These are phyloP conservation scores for Aspergillus sp. DNA, from an alignment of 2,329 filamentous ascomycete genomes.

Conservation along the genomic window DNA sequence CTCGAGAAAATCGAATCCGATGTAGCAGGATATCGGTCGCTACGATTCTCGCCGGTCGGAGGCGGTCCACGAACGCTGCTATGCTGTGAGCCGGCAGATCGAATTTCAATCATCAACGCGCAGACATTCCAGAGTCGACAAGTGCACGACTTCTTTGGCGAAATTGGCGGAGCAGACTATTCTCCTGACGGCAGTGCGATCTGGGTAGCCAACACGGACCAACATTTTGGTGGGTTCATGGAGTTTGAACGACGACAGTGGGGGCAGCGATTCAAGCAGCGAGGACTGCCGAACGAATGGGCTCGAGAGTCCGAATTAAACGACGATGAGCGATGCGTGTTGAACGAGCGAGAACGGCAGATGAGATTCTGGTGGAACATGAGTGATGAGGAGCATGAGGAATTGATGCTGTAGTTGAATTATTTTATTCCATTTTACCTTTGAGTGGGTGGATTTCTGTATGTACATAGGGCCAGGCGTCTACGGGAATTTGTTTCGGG, in stretches of 20 bases:
- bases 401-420: slow-evolving; percentile 22
- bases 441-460: too few species aligned
- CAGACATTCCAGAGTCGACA: slow-evolving; percentile 38
- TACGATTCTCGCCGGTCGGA: slow-evolving; percentile 41
- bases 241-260: slow-evolving; percentile 37
- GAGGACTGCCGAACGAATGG: slow-evolving; percentile 36
- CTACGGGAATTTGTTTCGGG: neutral
- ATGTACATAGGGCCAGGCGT: neutral
- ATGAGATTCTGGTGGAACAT: slow-evolving; percentile 29
- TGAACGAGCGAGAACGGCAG: slow-evolving; percentile 28
- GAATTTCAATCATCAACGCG: slow-evolving; percentile 41
- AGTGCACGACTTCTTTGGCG: slow-evolving; percentile 43
- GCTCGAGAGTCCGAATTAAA: slow-evolving; percentile 28
- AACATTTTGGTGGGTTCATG: slow-evolving; percentile 41
- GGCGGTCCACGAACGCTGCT: slow-evolving; percentile 39
- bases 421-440: too few species aligned
- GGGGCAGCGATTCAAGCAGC: slow-evolving; percentile 28
- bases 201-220: slow-evolving; percentile 42
- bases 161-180: slow-evolving; percentile 40
- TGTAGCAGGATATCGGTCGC: slow-evolving; percentile 40
- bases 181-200: slow-evolving; percentile 36
- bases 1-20: slow-evolving; percentile 39
- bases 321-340: slow-evolving; percentile 30
- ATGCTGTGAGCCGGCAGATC: slow-evolving; percentile 40
- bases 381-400: slow-evolving; percentile 30